phyloP scores from a whole-genome alignment of 495 filamentous ascomycete genomes.

The Hypoxylon fragiforme region DNA sequence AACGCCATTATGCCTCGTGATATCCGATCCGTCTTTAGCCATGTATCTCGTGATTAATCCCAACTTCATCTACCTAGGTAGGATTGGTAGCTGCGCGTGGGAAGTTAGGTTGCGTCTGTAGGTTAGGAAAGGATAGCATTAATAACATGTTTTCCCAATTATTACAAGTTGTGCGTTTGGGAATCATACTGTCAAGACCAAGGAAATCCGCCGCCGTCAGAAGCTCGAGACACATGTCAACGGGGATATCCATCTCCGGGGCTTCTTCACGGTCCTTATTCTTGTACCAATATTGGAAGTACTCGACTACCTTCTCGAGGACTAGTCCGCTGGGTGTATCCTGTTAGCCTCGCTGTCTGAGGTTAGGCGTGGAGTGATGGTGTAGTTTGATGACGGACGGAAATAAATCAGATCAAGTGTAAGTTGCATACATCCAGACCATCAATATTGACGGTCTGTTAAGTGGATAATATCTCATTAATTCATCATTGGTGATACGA shows the following conservation, averaged over 20 bases:
- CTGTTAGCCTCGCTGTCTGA: conserved; percentile 7
- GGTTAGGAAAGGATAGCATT: too few relatives aligned
- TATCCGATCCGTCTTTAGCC: too few relatives aligned
- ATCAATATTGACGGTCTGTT: conserved; percentile 41
- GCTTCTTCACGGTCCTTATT: conserved; percentile 75
- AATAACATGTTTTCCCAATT: too few relatives aligned
- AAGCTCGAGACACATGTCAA: conserved; percentile 76
- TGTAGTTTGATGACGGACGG: background rate
- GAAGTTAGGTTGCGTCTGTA: too few relatives aligned
- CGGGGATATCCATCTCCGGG: conserved; percentile 84
- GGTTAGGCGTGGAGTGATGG: conserved; percentile 2
- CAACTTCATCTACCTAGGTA: too few relatives aligned
- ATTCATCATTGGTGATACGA: conserved; percentile 43
- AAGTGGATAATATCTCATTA: conserved; percentile 46
- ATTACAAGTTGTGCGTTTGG: too few relatives aligned
- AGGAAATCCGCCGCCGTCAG: conserved; percentile 80
- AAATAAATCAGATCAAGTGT: conserved; percentile 63
- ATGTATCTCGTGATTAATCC: too few relatives aligned
- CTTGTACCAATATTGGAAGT: conserved; percentile 87
- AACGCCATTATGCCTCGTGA: conserved; percentile 15
- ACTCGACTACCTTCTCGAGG: conserved; percentile 89
- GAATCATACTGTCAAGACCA: conserved; percentile 45
- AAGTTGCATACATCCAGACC: conserved; percentile 53
- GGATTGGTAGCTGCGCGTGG: too few relatives aligned
- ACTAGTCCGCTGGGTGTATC: conserved; percentile 65